Percentiles rank a stretch among this genome's conserved stretches.
Evolutionary conservation across 805 yeast genomes (phyloP).

Genomic region (Saturnispora quitensis): DNA sequence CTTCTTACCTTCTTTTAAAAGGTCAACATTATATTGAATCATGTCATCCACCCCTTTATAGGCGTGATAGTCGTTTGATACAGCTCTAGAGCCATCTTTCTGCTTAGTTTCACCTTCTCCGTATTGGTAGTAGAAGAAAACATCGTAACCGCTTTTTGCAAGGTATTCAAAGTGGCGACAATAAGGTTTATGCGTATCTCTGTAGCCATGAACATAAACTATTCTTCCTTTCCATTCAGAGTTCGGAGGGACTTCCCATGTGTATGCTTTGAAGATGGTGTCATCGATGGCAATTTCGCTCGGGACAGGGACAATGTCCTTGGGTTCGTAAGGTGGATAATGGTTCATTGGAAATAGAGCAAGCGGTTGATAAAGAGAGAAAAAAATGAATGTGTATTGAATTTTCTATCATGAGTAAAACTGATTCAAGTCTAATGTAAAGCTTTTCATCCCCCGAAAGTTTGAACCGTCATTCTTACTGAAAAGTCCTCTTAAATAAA

Average conservation of each 20-base stretch:
- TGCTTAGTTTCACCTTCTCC: slow-evolving; percentile 64
- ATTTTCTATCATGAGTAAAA: neutral
- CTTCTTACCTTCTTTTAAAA: slow-evolving; percentile 17
- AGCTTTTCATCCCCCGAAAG: neutral
- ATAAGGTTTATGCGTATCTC: slow-evolving; percentile 46
- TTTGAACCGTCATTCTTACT: neutral
- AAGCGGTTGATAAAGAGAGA: neutral
- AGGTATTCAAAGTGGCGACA: slow-evolving; percentile 45
- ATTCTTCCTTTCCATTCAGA: slow-evolving; percentile 40
- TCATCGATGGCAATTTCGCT: slow-evolving; percentile 13
- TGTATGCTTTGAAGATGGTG: slow-evolving; percentile 18
- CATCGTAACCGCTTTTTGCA: slow-evolving; percentile 47
- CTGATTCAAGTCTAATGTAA: neutral
- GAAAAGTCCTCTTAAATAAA: no score
- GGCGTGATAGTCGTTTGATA: slow-evolving; percentile 46
- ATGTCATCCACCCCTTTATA: slow-evolving; percentile 55
- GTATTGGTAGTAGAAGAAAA: slow-evolving; percentile 63
- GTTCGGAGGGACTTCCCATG: slow-evolving; percentile 10
- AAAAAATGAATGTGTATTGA: neutral
- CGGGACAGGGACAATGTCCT: slow-evolving; percentile 6
- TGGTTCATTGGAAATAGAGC: neutral
- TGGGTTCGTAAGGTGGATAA: slow-evolving; percentile 10
- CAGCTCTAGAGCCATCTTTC: slow-evolving; percentile 40
- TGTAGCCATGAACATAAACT: slow-evolving; percentile 63
- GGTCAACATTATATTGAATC: slow-evolving; percentile 35